A percentile compares a stretch with the other conserved stretches of the same genome.
phyloP scores from a whole-genome alignment of 257 asterid genomes.

The Solanum gracilifrons region DNA sequence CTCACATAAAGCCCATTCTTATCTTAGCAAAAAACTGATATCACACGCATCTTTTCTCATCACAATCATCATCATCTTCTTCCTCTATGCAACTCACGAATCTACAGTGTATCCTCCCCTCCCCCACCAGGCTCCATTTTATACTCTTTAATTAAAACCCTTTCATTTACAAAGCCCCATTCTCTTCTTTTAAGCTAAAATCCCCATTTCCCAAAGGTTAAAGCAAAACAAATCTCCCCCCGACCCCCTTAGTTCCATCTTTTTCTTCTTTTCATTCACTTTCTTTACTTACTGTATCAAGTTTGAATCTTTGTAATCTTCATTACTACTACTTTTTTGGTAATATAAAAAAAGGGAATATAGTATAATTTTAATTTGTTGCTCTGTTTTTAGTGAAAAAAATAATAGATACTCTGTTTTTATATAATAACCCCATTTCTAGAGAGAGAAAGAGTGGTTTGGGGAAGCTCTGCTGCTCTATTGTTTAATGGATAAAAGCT shows the following conservation, averaged over 20 bases:
- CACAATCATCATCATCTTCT: not conserved
- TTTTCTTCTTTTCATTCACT: not conserved
- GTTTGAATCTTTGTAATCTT: not conserved
- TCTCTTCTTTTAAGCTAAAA: constrained; percentile 4
- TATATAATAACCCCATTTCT: not conserved
- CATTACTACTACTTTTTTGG: not conserved
- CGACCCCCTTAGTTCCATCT: not conserved
- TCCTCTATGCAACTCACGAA: not conserved
- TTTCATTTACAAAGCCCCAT: not conserved
- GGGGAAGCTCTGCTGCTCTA: not conserved
- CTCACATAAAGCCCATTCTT: not conserved
- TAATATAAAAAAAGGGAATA: not conserved
- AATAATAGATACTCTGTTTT: not conserved
- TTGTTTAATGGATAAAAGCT: constrained; percentile 21
- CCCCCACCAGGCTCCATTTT: not conserved
- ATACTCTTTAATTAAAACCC: not conserved
- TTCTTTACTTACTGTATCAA: not conserved
- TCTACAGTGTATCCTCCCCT: not conserved
- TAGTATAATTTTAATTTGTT: not conserved
- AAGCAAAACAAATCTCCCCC: not conserved
- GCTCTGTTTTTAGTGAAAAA: not conserved
- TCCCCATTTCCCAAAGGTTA: not conserved
- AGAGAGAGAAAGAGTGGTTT: not conserved
- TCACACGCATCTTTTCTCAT: constrained; percentile 2
- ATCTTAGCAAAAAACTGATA: not conserved